Evolutionary conservation across 208 protist genomes (phyloP).

Genomic region (Strigomonas culicis): DNA sequence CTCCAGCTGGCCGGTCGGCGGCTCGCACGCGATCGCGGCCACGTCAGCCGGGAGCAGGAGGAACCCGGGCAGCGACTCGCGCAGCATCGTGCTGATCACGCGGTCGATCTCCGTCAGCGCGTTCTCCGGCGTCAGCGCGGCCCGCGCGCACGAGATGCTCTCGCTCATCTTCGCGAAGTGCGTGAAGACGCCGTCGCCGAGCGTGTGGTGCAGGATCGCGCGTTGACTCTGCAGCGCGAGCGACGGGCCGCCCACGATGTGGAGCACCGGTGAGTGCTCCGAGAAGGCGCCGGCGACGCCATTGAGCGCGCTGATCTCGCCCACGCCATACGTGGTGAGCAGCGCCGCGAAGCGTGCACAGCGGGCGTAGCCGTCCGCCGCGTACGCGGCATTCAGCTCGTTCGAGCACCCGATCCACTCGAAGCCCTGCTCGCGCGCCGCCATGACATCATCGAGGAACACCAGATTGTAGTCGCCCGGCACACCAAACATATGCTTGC

Average conservation of each 20-base stretch:
- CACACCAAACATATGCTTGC: slow-evolving; percentile 51
- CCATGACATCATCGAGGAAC: slow-evolving; percentile 59
- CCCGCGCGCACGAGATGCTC: slow-evolving; percentile 35
- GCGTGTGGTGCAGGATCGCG: slow-evolving; percentile 43
- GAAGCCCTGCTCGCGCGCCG: slow-evolving; percentile 14
- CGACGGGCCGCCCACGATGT: slow-evolving; percentile 37
- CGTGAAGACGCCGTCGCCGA: slow-evolving; percentile 42
- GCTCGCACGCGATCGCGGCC: slow-evolving; percentile 27
- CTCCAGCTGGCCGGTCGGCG: slow-evolving; percentile 29
- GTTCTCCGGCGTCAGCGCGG: slow-evolving; percentile 39
- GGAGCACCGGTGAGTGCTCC: slow-evolving; percentile 46
- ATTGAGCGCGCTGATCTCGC: slow-evolving; percentile 45
- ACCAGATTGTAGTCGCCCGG: slow-evolving; percentile 64
- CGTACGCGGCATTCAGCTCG: slow-evolving; percentile 59
- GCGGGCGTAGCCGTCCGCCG: slow-evolving; percentile 51
- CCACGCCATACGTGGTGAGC: slow-evolving; percentile 47
- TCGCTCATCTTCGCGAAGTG: slow-evolving; percentile 34
- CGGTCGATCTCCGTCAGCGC: slow-evolving; percentile 45
- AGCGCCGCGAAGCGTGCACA: slow-evolving; percentile 27
- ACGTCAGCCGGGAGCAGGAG: slow-evolving; percentile 37
- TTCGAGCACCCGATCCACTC: slow-evolving; percentile 58
- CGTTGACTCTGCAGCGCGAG: slow-evolving; percentile 20
- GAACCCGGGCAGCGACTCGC: slow-evolving; percentile 49
- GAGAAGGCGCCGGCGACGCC: slow-evolving; percentile 31
- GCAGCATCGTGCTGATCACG: slow-evolving; percentile 45